Evolutionary conservation across 768 basidiomycete species (phyloP).

Genomic region (Leccinum boreale): DNA sequence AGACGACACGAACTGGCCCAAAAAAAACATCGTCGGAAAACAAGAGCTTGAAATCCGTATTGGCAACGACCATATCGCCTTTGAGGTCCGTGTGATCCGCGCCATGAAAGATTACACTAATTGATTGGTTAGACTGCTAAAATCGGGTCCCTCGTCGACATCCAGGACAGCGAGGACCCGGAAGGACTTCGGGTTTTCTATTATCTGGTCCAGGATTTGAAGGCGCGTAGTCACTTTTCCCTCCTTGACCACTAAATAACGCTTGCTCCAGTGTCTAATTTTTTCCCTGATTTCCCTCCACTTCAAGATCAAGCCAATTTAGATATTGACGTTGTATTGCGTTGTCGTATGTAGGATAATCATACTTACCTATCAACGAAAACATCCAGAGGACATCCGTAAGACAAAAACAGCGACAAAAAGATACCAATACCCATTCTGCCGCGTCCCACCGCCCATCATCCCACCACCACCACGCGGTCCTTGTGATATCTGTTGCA

Average conservation of each 20-base stretch:
- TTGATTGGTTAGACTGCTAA: slow-evolving; percentile 78
- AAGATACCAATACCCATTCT: no score
- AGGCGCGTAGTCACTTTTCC: slow-evolving; percentile 46
- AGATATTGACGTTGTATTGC: slow-evolving; percentile 21
- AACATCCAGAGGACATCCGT: no score
- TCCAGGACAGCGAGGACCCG: slow-evolving; percentile 95
- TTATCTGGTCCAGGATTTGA: slow-evolving; percentile 97
- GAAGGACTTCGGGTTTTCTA: slow-evolving; percentile 98
- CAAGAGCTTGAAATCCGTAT: slow-evolving; percentile 96
- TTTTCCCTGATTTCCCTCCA: slow-evolving; percentile 98
- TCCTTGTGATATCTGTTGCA: no score
- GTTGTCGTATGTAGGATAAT: no score
- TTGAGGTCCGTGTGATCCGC: slow-evolving; percentile 62
- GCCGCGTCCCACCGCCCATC: no score
- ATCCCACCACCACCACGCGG: no score
- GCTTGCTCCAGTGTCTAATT: slow-evolving; percentile 75
- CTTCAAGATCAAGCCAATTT: slow-evolving; percentile 99
- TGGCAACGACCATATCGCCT: slow-evolving; percentile 94
- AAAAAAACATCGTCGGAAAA: slow-evolving; percentile 98
- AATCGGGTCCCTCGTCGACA: slow-evolving; percentile 95
- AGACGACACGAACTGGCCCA: slow-evolving; percentile 98
- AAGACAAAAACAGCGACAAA: no score
- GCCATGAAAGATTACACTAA: background rate
- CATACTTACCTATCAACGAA: no score
- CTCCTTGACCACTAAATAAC: background rate